These are phyloP conservation scores for Beauveria bassiana DNA, from an alignment of 2,329 filamentous ascomycete genomes.

Conservation along the genomic window DNA sequence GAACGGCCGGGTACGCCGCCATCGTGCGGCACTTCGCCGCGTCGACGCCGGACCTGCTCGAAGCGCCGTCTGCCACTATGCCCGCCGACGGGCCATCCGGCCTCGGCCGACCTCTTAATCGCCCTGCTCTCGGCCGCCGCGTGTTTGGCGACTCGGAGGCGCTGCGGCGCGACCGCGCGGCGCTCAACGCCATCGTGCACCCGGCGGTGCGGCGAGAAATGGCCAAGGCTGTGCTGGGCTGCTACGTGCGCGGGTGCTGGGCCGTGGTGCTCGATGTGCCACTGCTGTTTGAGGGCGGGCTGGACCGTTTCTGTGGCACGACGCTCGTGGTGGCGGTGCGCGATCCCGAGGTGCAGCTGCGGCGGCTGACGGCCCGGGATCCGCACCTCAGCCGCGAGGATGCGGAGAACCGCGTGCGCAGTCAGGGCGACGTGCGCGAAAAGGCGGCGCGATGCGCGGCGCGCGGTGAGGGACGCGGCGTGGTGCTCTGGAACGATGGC, in stretches of 20 bases:
- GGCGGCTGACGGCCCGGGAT: slow-evolving; percentile 67
- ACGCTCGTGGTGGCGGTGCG: slow-evolving; percentile 81
- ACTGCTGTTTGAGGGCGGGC: slow-evolving; percentile 78
- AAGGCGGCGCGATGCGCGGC: slow-evolving; percentile 72
- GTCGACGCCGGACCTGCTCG: slow-evolving; percentile 77
- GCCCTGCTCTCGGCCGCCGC: slow-evolving; percentile 72
- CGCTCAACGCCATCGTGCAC: slow-evolving; percentile 86
- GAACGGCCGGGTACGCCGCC: slow-evolving; percentile 71
- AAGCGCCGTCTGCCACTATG: slow-evolving; percentile 46
- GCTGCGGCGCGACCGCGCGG: slow-evolving; percentile 60
- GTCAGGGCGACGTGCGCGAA: slow-evolving; percentile 76
- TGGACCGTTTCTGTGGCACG: slow-evolving; percentile 78
- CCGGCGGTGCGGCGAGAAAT: slow-evolving; percentile 81
- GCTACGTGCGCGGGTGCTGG: slow-evolving; percentile 72
- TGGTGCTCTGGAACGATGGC: slow-evolving; percentile 88
- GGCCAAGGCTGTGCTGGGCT: slow-evolving; percentile 63
- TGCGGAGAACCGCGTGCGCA: slow-evolving; percentile 75
- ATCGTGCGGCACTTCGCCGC: slow-evolving; percentile 77
- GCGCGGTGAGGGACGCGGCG: slow-evolving; percentile 55
- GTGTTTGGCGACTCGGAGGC: slow-evolving; percentile 79
- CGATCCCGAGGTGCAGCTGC: slow-evolving; percentile 76
- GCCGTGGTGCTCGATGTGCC: slow-evolving; percentile 90
- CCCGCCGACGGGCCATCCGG: slow-evolving; percentile 47
- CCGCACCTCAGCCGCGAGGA: slow-evolving; percentile 74
- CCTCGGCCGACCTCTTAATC: slow-evolving; percentile 69